A percentile compares a stretch with the other conserved stretches of the same genome.
phyloP scores from a whole-genome alignment of 2,329 filamentous ascomycete species.

The Zymoseptoria crescenta region DNA sequence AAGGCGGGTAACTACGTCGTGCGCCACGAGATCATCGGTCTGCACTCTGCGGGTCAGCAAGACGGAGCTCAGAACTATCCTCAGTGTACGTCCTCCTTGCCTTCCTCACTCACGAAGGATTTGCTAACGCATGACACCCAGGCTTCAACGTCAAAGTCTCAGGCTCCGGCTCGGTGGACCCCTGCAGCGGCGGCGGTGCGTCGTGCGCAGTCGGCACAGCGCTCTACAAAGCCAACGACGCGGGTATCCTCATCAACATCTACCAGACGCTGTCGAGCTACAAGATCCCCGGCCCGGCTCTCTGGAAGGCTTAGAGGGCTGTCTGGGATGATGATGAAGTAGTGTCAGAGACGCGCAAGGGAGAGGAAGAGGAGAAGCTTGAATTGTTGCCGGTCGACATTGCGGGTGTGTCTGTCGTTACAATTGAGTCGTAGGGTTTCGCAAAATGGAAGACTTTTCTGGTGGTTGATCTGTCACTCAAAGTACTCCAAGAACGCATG shows the following conservation, averaged over 20 bases:
- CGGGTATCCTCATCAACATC: slow-evolving; percentile 54
- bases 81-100: slow-evolving; percentile 10
- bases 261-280: slow-evolving; percentile 45
- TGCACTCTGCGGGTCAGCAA: slow-evolving; percentile 44
- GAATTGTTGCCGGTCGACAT: not conserved
- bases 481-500: no score
- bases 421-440: not conserved
- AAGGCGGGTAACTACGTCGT: slow-evolving; percentile 52
- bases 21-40: slow-evolving; percentile 53
- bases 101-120: not conserved
- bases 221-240: slow-evolving; percentile 51
- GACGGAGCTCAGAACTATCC: slow-evolving; percentile 42
- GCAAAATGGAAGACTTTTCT: no score
- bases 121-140: slow-evolving; percentile 4
- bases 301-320: slow-evolving; percentile 2
- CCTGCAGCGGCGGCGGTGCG: slow-evolving; percentile 17
- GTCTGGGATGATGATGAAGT: not conserved
- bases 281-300: slow-evolving; percentile 44
- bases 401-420: not conserved
- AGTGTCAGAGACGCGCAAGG: no score
- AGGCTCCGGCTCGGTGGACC: slow-evolving; percentile 41
- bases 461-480: no score
- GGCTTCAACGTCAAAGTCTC: slow-evolving; percentile 55
- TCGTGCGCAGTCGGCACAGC: slow-evolving; percentile 44
- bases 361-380: no score